Evolutionary conservation across 2,329 filamentous ascomycete species (phyloP).

Genomic region (Claviceps spartinae): DNA sequence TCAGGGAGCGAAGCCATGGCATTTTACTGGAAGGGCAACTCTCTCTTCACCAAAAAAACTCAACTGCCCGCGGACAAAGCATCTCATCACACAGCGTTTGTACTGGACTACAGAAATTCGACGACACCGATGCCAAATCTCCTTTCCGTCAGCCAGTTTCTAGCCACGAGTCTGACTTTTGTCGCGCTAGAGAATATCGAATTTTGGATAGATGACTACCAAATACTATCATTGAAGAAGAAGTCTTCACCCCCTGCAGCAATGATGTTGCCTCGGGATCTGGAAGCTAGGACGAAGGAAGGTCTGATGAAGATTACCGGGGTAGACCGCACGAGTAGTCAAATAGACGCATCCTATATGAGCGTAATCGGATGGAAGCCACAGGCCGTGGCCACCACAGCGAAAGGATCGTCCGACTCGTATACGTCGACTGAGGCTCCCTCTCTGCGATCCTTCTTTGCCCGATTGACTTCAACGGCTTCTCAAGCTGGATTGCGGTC

Average conservation of each 20-base stretch:
- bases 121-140: constrained; percentile 79
- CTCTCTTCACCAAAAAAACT: constrained; percentile 80
- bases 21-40: constrained; percentile 99
- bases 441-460: constrained; percentile 68
- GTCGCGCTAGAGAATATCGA: constrained; percentile 80
- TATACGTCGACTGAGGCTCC: constrained; percentile 38
- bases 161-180: constrained; percentile 91
- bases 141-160: constrained; percentile 76
- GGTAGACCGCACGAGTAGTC: constrained; percentile 76
- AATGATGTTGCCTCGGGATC: constrained; percentile 60
- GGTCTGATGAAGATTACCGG: constrained; percentile 73
- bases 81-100: constrained; percentile 71
- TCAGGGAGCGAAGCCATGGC: constrained; percentile 90
- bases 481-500: constrained; percentile 36
- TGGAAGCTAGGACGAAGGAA: constrained; percentile 73
- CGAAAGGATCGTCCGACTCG: constrained; percentile 30
- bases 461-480: constrained; percentile 49
- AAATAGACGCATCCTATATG: constrained; percentile 87
- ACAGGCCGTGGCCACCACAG: constrained; percentile 23
- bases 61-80: constrained; percentile 54
- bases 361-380: constrained; percentile 77
- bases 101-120: constrained; percentile 82
- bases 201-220: constrained; percentile 80
- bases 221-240: constrained; percentile 66
- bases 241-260: constrained; percentile 67